Percentiles rank a stretch among this genome's conserved stretches.
These are phyloP conservation scores for Neonectria faginata DNA, from an alignment of 2,329 filamentous ascomycete genomes.

Conservation along the genomic window DNA sequence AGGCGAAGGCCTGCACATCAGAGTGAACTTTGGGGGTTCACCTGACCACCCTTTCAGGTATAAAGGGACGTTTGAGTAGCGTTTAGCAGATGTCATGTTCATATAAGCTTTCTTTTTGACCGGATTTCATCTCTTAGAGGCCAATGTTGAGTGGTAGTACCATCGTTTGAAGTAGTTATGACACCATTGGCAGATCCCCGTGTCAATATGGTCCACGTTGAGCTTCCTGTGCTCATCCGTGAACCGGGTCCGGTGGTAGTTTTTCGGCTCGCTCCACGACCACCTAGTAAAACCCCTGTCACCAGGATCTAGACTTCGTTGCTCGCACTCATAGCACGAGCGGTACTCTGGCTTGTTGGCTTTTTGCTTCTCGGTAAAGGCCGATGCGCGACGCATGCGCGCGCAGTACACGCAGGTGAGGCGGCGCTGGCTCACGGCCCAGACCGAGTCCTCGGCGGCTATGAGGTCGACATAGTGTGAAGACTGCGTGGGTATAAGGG, in stretches of 20 bases:
- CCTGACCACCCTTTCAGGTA: no score
- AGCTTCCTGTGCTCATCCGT: constrained; percentile 1
- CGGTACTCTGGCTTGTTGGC: neutral
- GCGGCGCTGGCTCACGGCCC: constrained; percentile 16
- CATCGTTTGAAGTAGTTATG: constrained; percentile 20
- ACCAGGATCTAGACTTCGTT: neutral
- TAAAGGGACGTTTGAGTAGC: no score
- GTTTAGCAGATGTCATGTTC: no score
- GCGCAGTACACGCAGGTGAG: constrained; percentile 27
- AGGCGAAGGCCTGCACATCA: no score
- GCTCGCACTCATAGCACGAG: constrained; percentile 19
- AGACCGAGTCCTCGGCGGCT: constrained; percentile 19
- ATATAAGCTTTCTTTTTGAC: no score
- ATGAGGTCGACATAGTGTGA: constrained; percentile 14
- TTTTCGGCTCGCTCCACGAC: neutral
- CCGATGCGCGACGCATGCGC: constrained; percentile 24
- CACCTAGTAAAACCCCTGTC: neutral
- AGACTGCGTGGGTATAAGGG: constrained; percentile 15
- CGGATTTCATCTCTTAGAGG: no score
- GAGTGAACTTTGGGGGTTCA: no score
- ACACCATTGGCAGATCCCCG: constrained; percentile 13
- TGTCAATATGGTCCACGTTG: constrained; percentile 12
- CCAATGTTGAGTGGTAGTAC: neutral
- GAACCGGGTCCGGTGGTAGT: constrained; percentile 12
- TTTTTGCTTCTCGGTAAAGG: constrained; percentile 27